Base-by-base conservation (phyloP, 768 basidiomycete species). In the Auricularia sp. region DNA sequence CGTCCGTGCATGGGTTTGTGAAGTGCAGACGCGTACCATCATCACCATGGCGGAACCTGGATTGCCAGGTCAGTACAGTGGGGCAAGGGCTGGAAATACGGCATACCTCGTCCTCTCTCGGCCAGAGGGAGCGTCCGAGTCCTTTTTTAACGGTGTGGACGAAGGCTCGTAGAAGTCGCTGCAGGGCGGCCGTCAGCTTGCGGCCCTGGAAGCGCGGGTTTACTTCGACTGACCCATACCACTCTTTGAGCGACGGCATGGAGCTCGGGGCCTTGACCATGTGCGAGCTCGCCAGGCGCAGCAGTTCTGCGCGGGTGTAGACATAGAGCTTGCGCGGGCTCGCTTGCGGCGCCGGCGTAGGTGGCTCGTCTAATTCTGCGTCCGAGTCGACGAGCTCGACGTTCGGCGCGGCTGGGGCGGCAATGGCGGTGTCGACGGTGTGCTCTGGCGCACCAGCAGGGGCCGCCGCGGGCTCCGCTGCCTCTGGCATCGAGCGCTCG, bases 161-260 rank as follows among this genome's bases (percentile, higher is more conserved):
- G 77, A 77, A 73, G 83, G 84, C 75, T 89, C 88, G 67, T 82
- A 86, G 79, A 89, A 75, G 65, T 79, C 77, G 62, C 75, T 79
- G 68, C 68, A 66, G 62, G 63, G 42, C 68, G 67, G 54, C 59
- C 65, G 37, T 70, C 65, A 67, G 51, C 37, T 44, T 65, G 65
- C 45, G 44, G 54, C n/a, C 58, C 18, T 54, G 59, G 51, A 29
- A 35, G 29, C 29, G 54, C 54, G 39, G 45, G 3, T 37, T 65
- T 45, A n/a, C 67, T 65, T 63, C n/a, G 45, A 78, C 85, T 66
- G 73, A 94, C 92, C 92, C 92, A 76, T 93, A 94, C 92, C 92
- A 94, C 58, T 88, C 85, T 77, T 87, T 92, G 62, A 94, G 77
- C 58, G 83, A 79, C 62, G 92, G 92, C 92, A 94, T 92, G 68